Evolutionary conservation across 768 basidiomycete species (phyloP).

Genomic region (Boletus rubroflammeus): DNA sequence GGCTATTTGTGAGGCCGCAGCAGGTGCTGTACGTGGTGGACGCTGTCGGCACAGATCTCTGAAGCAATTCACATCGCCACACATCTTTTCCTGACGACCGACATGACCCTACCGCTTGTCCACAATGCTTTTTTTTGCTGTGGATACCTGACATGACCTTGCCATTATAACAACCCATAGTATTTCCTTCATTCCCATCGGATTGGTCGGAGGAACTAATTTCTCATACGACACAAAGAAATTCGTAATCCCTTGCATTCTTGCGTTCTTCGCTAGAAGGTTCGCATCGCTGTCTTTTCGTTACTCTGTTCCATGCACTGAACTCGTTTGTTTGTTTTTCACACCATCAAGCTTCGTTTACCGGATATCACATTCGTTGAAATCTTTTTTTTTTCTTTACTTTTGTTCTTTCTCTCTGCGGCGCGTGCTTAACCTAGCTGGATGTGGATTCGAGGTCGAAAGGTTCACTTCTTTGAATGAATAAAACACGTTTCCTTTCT

Average conservation of each 20-base stretch:
- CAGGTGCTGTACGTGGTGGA: slow-evolving; percentile 87
- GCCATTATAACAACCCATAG: slow-evolving; percentile 11
- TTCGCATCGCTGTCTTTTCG: not conserved
- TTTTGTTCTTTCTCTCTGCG: not conserved
- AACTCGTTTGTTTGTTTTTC: too few species aligned
- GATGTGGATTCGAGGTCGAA: not conserved
- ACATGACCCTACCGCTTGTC: not conserved
- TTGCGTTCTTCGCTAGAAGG: slow-evolving; percentile 1
- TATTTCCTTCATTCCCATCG: slow-evolving; percentile 10
- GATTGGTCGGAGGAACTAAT: slow-evolving; percentile 23
- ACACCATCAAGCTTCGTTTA: not conserved
- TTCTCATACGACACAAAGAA: slow-evolving; percentile 16
- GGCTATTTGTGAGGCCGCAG: slow-evolving; percentile 80
- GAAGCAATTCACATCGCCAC: slow-evolving; percentile 14
- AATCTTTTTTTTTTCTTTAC: not conserved
- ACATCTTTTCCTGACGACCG: slow-evolving; percentile 6
- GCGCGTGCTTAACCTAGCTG: not conserved
- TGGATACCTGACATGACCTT: slow-evolving; percentile 9
- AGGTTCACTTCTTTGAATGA: not conserved
- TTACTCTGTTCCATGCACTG: not conserved
- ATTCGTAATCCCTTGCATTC: slow-evolving; percentile 15
- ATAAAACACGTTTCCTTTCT: not conserved
- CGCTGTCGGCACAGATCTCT: slow-evolving; percentile 67
- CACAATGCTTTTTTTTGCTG: not conserved
- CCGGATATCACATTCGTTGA: slow-evolving; percentile 22